phyloP scores from a whole-genome alignment of 2,329 filamentous ascomycete genomes.

The Colletotrichum cordylinicola region DNA sequence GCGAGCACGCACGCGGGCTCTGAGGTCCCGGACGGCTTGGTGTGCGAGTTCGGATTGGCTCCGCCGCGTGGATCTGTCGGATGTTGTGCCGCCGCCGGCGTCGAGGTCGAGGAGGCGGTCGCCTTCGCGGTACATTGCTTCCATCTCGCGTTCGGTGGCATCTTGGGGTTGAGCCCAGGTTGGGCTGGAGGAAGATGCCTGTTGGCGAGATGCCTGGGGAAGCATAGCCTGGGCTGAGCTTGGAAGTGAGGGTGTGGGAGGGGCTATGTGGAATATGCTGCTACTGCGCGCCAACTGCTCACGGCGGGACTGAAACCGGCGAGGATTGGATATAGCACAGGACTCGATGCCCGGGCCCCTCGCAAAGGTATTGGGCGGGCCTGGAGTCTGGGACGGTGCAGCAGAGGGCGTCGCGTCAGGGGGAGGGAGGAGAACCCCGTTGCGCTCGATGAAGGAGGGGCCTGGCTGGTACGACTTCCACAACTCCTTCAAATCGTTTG shows the following conservation, averaged over 20 bases:
- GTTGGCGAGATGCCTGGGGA: neutral
- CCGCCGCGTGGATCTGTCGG: neutral
- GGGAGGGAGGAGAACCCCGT: neutral
- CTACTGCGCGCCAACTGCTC: neutral
- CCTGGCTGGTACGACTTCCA: neutral
- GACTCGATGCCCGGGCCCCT: neutral
- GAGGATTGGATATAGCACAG: neutral
- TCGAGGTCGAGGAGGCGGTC: neutral
- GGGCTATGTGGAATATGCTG: neutral
- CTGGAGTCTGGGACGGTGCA: neutral
- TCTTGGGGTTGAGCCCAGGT: neutral
- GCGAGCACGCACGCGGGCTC: neutral
- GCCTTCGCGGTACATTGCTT: neutral
- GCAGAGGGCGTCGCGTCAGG: neutral
- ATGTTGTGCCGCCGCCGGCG: fast-evolving
- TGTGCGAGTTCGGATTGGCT: neutral
- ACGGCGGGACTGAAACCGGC: neutral
- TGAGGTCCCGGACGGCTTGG: neutral
- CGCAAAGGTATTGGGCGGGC: neutral
- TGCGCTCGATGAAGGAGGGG: neutral
- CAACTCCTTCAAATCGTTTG: neutral
- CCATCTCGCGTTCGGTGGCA: neutral
- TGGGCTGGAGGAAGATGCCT: neutral
- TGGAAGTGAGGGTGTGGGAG: neutral
- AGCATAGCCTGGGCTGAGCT: neutral